These are phyloP conservation scores for Tulasnella sp. DNA, from an alignment of 768 basidiomycete species.

Conservation along the genomic window DNA sequence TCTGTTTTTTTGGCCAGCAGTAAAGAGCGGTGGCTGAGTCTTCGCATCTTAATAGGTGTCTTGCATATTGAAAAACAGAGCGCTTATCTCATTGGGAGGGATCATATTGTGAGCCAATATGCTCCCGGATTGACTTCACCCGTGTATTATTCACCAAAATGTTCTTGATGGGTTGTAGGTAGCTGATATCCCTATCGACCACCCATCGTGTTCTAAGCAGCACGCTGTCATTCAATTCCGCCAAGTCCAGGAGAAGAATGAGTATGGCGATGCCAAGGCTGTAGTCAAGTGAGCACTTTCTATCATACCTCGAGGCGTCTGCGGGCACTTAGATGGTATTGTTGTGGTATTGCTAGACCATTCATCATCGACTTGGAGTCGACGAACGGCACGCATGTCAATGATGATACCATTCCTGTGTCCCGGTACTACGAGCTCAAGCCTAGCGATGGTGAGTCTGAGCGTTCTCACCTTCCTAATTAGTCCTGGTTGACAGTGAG, in stretches of 20 bases:
- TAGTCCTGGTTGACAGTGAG: constrained; percentile 11
- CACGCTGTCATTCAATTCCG: constrained; percentile 97
- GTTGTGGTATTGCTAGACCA: too few species aligned
- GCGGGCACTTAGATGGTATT: not conserved
- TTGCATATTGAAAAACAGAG: constrained; percentile 91
- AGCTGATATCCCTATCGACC: constrained; percentile 69
- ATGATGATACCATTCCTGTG: constrained; percentile 72
- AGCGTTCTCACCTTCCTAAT: not conserved
- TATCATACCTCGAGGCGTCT: not conserved
- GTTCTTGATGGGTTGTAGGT: constrained; percentile 25
- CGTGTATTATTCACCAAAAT: not conserved
- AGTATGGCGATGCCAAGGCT: constrained; percentile 70
- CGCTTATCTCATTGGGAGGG: constrained; percentile 87
- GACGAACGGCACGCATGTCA: constrained; percentile 93
- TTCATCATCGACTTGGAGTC: constrained; percentile 97
- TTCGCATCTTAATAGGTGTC: constrained; percentile 48
- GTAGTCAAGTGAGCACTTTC: constrained; percentile 71
- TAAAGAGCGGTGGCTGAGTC: not conserved
- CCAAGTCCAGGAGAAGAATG: constrained; percentile 75
- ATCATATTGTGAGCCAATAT: constrained; percentile 53
- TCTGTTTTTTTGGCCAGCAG: constrained; percentile 15
- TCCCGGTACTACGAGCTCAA: constrained; percentile 81
- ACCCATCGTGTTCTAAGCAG: constrained; percentile 97
- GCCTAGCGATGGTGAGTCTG: constrained; percentile 57
- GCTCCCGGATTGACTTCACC: not conserved